Evolutionary conservation across 2,329 filamentous ascomycete species (phyloP).

Genomic region (Colletotrichum simmondsii): DNA sequence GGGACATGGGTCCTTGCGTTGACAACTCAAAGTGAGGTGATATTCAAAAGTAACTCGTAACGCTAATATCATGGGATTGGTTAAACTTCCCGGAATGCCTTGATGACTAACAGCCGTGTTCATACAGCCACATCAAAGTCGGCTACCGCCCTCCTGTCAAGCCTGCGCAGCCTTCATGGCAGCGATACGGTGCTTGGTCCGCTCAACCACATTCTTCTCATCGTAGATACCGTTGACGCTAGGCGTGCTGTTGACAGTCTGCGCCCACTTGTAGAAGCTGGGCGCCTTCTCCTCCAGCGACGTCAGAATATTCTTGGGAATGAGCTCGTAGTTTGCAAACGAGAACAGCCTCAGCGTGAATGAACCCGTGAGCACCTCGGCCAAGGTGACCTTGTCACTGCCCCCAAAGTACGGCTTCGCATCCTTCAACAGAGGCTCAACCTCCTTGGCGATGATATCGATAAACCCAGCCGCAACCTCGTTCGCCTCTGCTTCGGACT

Average conservation of each 20-base stretch:
- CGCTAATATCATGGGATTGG: neutral
- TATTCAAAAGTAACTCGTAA: neutral
- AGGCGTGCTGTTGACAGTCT: constrained; percentile 67
- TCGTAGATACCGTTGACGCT: constrained; percentile 75
- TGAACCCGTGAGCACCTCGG: constrained; percentile 75
- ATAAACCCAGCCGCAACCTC: constrained; percentile 62
- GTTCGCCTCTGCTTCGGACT: constrained; percentile 61
- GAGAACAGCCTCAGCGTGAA: constrained; percentile 72
- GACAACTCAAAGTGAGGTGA: neutral
- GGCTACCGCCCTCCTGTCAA: neutral
- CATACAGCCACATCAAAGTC: neutral
- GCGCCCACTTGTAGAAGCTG: constrained; percentile 75
- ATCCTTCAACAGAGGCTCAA: constrained; percentile 75
- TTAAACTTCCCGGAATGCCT: neutral
- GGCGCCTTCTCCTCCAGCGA: constrained; percentile 67
- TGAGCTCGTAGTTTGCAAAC: constrained; percentile 63
- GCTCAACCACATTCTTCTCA: constrained; percentile 57
- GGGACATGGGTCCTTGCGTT: neutral
- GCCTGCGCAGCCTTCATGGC: constrained; percentile 24
- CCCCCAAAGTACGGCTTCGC: constrained; percentile 73
- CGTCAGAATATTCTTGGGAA: constrained; percentile 58
- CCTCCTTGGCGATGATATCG: constrained; percentile 70
- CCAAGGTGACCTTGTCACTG: constrained; percentile 73
- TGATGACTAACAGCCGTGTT: neutral
- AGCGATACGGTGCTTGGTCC: constrained; percentile 51